A percentile compares a stretch with the other conserved stretches of the same genome.
phyloP scores from a whole-genome alignment of 495 filamentous ascomycete species.

The Xylaria curta region DNA sequence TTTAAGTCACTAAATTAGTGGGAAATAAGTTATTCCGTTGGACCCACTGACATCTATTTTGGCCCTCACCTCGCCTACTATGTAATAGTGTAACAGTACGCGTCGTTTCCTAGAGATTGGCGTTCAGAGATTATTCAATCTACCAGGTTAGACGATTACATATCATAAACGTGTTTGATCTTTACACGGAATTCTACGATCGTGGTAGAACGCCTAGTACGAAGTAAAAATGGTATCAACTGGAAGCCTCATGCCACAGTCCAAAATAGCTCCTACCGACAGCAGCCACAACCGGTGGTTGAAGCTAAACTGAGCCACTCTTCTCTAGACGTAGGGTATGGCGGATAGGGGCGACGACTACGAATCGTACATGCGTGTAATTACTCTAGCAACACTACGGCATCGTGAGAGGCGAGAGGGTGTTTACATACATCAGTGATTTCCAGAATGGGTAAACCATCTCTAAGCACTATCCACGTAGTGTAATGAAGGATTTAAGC shows the following conservation, averaged over 20 bases:
- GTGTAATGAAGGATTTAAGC: constrained; percentile 6
- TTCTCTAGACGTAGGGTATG: background rate
- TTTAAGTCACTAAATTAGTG: too few relatives aligned
- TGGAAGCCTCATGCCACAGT: background rate
- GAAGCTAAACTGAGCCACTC: background rate
- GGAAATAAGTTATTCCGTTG: too few relatives aligned
- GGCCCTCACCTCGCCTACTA: too few relatives aligned
- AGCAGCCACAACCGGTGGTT: background rate
- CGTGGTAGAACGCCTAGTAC: background rate
- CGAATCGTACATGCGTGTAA: too few relatives aligned
- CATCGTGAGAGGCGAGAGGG: background rate
- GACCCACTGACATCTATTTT: too few relatives aligned
- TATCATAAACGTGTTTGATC: too few relatives aligned
- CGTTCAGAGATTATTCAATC: background rate
- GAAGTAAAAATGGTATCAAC: background rate
- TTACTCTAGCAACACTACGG: background rate
- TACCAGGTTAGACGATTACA: background rate
- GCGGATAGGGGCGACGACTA: background rate
- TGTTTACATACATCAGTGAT: background rate
- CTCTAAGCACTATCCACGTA: background rate
- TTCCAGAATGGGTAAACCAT: background rate
- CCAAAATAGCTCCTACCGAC: background rate
- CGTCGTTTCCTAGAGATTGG: background rate
- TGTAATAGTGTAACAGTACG: background rate
- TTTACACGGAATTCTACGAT: background rate